Base-by-base conservation (phyloP, 192 early-diverging fungal genomes). In the Podila epigama region DNA sequence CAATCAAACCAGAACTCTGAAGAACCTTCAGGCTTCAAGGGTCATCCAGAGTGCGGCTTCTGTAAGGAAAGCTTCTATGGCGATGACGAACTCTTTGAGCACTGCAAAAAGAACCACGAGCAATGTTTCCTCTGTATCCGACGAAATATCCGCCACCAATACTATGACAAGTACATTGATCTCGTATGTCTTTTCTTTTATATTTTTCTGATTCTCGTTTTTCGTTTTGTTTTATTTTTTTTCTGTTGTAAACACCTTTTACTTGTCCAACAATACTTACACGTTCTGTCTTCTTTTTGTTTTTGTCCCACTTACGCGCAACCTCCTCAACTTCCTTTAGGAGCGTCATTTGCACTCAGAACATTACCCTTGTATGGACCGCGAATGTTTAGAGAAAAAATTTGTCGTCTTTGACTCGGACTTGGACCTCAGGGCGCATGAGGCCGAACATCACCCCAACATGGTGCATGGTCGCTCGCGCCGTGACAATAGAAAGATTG, bases 331-430 rank as follows among this genome's bases (percentile, higher is more conserved):
- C 20, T 34, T 22, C 44, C 39, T 56, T 36, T 58, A 88, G 86
- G 87, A 83, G 51, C 60, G 88, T 15, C 97, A 99, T 83, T 96
- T 97, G 60, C 77, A 85, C 57, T 68, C 75, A 37, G 92, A 94
- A 16, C 97, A 99, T 63, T 92, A 86, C 73, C 75, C 90, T 18
- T 99, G 97, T 80, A 75, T 79, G 59, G 83, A 96, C 28, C 84
- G 86, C 10, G 85, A 90, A 35, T 99, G 97, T 71, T 66, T 96
- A 40, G 96, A 95, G 42, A 89, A 91, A 69, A 99, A 97, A 85
- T 98, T 99, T 88, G 89, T 97, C 37, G 97, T 98, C 2, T 99
- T 99, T 85, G 90, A 86, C 33, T 88, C 91, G 13, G 92, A 97
- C 16, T 88, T 99, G 60, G 97, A 99, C 71, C 73, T 99, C 34